Evolutionary conservation across 2,329 filamentous ascomycete genomes (phyloP), one percentile per base, ranked within the genome.

Genomic region (Botrytis byssoidea): DNA sequence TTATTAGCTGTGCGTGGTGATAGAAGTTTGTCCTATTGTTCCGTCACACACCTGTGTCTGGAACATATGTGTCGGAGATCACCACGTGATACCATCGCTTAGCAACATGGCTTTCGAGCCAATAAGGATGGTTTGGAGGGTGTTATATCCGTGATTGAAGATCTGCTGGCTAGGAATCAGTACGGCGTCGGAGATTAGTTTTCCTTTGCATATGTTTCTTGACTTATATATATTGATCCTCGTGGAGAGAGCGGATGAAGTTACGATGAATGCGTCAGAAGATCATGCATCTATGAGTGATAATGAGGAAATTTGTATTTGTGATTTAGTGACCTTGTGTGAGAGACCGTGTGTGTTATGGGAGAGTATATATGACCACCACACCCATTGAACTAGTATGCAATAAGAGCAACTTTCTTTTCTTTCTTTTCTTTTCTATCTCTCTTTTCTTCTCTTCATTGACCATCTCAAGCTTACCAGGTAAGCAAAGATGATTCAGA

Each of bases 21-120:
- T 32, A 57, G 35, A 57, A 57, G 12, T 16, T 42, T 57, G 48
- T 68, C 35, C 66, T 42, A 22, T 68, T 42, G 20, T 68, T 57
- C 66, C 35, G 35, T 68, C n/a, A 32, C 25, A 68, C 66, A 22
- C 32, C 9, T n/a, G 66, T 57, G 66, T 57, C 55, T 12, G 35
- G 32, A 68, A 68, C 66, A 57, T 42, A 8, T 57, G 7, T 68
- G 29, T 68, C 48, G 48, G 48, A 68, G 25, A 25, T 57, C 66
- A 42, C 10, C 48, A 68, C 66, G 37, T 57, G 66, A 68, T 68
- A 68, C 1, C 40, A 25, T 57, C 18, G 48, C 55, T 68, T 42
- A n/a, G 40, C 48, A 68, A 22, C 48, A 57, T 68, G 5, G 9
- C 10, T 12, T 16, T 6, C 35, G 35, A 16, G 35, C 66, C 48